Conservation (phyloP, 148 eudicot genomes). For the Oxyria digyna region DNA sequence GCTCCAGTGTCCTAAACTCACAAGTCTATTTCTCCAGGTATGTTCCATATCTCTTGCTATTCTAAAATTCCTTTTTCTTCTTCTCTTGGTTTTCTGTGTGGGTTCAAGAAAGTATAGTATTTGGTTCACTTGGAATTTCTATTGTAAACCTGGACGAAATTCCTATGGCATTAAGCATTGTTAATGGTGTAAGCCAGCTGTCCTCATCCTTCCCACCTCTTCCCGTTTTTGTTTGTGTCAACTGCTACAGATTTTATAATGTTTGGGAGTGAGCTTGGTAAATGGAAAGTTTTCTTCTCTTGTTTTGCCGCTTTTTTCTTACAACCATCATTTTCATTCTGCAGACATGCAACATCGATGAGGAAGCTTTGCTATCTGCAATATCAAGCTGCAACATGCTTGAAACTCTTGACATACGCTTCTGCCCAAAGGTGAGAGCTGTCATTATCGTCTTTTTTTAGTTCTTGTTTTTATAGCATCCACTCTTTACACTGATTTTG, state of each 20-base stretch:
- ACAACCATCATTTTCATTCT: background rate
- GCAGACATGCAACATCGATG: conserved; percentile 75
- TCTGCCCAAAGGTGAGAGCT: conserved; percentile 60
- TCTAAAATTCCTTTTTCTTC: background rate
- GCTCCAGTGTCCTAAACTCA: conserved; percentile 68
- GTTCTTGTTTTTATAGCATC: background rate
- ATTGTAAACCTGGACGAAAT: background rate
- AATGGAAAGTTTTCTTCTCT: background rate
- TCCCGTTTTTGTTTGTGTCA: background rate
- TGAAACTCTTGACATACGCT: conserved; percentile 93
- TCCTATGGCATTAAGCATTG: background rate
- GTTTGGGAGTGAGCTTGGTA: no score
- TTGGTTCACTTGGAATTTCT: background rate
- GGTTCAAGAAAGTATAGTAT: background rate
- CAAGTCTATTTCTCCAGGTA: conserved; percentile 91
- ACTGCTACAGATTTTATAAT: no score
- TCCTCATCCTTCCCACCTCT: background rate
- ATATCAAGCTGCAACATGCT: conserved; percentile 50
- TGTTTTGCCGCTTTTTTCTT: background rate
- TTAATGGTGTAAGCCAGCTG: background rate
- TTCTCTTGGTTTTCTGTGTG: background rate
- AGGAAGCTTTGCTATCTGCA: conserved; percentile 69
- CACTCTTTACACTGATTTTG: background rate
- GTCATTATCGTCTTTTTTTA: background rate
- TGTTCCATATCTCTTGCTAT: conserved; percentile 5